phyloP scores from a whole-genome alignment of 192 early-diverging fungal species.

The Coemansia furcata region DNA sequence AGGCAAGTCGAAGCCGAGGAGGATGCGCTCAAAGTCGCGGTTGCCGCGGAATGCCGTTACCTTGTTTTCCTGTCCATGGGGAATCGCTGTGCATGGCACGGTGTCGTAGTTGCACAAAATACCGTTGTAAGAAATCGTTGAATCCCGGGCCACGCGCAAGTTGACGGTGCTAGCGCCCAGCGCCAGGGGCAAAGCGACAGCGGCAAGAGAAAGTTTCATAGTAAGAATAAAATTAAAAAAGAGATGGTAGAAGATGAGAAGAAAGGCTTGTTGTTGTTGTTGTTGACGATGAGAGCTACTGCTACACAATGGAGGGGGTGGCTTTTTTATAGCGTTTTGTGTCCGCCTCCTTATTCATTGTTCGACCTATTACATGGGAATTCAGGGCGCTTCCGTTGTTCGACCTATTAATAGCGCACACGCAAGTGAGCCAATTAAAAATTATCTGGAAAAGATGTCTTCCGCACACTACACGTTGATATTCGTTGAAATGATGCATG shows the following conservation, averaged over 20 bases:
- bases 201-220: constrained; percentile 5
- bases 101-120: constrained; percentile 35
- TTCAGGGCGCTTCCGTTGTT: not conserved
- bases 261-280: not conserved
- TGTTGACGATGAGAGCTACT: not conserved
- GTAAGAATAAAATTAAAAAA: not conserved
- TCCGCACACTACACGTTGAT: not conserved
- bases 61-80: constrained; percentile 18
- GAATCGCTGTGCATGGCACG: constrained; percentile 26
- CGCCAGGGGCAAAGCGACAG: constrained; percentile 5
- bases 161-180: constrained; percentile 7
- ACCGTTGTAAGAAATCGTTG: constrained; percentile 34
- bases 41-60: constrained; percentile 41
- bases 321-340: not conserved
- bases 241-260: not conserved
- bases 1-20: constrained; percentile 48
- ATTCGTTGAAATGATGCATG: not conserved
- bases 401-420: not conserved
- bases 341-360: not conserved
- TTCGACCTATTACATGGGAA: not conserved
- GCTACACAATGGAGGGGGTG: not conserved
- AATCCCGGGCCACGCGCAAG: constrained; percentile 25
- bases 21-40: constrained; percentile 45
- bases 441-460: not conserved
- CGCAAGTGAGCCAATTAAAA: not conserved